Conservation (phyloP, 1,284 basidiomycete species). For the Fomes fomentarius region DNA sequence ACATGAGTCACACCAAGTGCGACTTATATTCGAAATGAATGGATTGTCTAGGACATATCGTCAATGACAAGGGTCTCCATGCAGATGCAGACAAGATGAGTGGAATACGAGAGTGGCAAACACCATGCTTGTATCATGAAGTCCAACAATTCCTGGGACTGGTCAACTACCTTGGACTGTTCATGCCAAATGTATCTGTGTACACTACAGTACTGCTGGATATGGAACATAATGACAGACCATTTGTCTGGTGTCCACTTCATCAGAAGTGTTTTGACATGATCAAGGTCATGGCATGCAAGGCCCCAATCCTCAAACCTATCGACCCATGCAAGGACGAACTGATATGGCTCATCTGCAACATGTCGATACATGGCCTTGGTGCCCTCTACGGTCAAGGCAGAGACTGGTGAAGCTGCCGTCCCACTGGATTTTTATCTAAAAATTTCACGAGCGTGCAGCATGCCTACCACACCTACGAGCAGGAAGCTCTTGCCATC, state of each 20-base stretch:
- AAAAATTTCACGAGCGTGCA: too few species aligned
- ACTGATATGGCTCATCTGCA: constrained; percentile 46
- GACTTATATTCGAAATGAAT: constrained; percentile 27
- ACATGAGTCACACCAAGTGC: constrained; percentile 28
- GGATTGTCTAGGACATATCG: constrained; percentile 35
- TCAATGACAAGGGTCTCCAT: constrained; percentile 34
- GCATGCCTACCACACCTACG: too few species aligned
- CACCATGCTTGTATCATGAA: constrained; percentile 37
- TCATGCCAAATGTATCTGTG: constrained; percentile 39
- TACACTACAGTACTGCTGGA: constrained; percentile 30
- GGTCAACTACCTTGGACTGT: too few species aligned
- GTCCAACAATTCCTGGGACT: constrained; percentile 44
- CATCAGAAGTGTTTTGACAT: too few species aligned
- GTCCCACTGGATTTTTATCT: too few species aligned
- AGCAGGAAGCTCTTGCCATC: too few species aligned
- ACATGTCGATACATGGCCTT: constrained; percentile 43
- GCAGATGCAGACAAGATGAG: constrained; percentile 32
- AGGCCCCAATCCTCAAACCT: too few species aligned
- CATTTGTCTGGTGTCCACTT: too few species aligned
- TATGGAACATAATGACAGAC: constrained; percentile 17
- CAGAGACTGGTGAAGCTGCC: too few species aligned
- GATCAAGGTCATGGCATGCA: too few species aligned
- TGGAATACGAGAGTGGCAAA: constrained; percentile 24
- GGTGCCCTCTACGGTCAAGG: too few species aligned
- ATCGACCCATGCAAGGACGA: constrained; percentile 35